Base-by-base conservation (phyloP, 805 yeast species). In the Metschnikowia kunwiensis region DNA sequence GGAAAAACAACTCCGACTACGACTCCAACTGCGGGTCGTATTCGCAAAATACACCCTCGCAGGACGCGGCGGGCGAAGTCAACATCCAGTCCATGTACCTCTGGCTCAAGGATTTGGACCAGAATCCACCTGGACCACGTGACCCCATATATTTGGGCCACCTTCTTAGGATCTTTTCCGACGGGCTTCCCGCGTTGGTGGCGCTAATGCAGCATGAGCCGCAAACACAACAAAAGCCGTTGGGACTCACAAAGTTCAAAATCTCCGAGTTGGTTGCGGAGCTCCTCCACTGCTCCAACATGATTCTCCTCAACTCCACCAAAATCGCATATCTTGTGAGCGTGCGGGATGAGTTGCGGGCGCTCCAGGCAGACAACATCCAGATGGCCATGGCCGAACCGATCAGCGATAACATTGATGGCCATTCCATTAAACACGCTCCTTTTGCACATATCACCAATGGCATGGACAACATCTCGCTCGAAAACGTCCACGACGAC, bases 1-100 rank as follows among this genome's bases (percentile, higher is more conserved):
- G 98, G 53, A 93, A 93, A 57, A 93, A 93, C 58, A 93, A 93
- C 55, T 86, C 96, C 0, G 98, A 93, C 58, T 93, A 93, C 60
- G 98, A 93, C 62, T 72, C 78, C 31, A 83, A 86, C 31, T 94
- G 95, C 40, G 94, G 94, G 15, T 65, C 85, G 50, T 82, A 80
- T 59, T 81, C 86, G 27, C 80, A 95, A 1, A 60, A 85, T 44
- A 44, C 58, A 18, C 58, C 53, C 7, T 23, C 24, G 6, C 51
- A 43, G 16, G 58, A 53, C 17, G 62, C 57, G 7, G 44, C 62
- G 1, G 57, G 65, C 2, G 74, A 68, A 43, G 58, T 65, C n/a
- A 68, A 61, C 40, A 57, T 70, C 2, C 59, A 52, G 30, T 61
- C 64, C 3, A 65, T 68, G 71, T 66, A 57, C 40, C 66, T 63